Conservation (phyloP, 768 basidiomycete genomes). For the Tricholoma terreum region DNA sequence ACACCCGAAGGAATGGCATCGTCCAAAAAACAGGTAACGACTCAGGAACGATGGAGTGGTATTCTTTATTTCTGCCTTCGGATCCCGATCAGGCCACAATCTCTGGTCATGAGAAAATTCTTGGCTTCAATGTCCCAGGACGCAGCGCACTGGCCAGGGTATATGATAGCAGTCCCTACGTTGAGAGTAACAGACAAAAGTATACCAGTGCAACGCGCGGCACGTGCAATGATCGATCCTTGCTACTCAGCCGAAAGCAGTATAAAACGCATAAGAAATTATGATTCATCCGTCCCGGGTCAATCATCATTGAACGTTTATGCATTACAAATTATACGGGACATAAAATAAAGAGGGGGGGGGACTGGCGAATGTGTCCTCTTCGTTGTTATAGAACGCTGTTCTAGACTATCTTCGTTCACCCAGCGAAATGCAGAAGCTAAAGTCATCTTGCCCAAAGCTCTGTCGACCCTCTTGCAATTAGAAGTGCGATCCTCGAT, state of each 20-base stretch:
- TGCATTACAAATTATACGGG: too few species aligned
- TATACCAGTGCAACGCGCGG: too few species aligned
- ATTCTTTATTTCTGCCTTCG: conserved; percentile 22
- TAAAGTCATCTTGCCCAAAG: neutral
- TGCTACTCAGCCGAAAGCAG: too few species aligned
- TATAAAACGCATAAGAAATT: too few species aligned
- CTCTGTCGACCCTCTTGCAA: neutral
- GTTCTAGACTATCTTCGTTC: neutral
- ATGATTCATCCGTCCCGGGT: too few species aligned
- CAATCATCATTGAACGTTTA: too few species aligned
- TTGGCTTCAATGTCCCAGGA: too few species aligned
- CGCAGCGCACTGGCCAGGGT: neutral
- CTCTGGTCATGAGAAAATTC: neutral
- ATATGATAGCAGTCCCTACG: neutral
- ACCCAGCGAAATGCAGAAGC: neutral
- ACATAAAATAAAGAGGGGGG: too few species aligned
- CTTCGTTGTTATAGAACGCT: too few species aligned
- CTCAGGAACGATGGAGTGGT: conserved; percentile 42
- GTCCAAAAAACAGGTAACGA: conserved; percentile 23
- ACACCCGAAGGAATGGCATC: conserved; percentile 36
- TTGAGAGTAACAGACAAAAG: too few species aligned
- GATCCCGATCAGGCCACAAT: conserved; percentile 7
- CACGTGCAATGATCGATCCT: too few species aligned
- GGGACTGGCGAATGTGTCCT: too few species aligned
- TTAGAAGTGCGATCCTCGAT: neutral